Evolutionary conservation across 1,284 basidiomycete species (phyloP).

Genomic region (Leccinum insolens): DNA sequence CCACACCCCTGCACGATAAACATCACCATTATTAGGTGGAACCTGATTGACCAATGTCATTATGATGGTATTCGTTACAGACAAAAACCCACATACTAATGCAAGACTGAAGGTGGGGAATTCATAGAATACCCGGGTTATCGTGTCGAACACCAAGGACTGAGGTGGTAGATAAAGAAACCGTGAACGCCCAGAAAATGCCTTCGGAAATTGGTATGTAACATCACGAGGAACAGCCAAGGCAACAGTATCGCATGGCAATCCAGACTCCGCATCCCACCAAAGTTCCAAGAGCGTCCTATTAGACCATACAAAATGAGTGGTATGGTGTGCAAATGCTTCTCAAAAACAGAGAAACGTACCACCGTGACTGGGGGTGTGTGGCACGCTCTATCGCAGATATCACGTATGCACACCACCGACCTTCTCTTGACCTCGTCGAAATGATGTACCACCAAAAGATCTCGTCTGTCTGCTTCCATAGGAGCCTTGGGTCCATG

Average conservation of each 20-base stretch:
- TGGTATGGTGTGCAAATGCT: too few species aligned
- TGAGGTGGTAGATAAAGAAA: neutral
- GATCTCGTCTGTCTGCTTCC: neutral
- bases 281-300: neutral
- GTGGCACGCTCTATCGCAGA: too few species aligned
- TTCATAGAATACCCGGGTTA: neutral
- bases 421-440: neutral
- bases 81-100: neutral
- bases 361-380: too few species aligned
- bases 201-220: too few species aligned
- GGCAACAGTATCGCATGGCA: too few species aligned
- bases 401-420: too few species aligned
- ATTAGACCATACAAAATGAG: neutral
- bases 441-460: neutral
- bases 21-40: too few species aligned
- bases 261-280: neutral
- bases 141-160: neutral
- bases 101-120: neutral
- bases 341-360: too few species aligned
- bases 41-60: too few species aligned
- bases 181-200: neutral
- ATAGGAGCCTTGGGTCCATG: neutral
- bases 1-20: too few species aligned
- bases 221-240: too few species aligned
- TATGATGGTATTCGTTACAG: too few species aligned